Evolutionary conservation across 306 rosid genomes (phyloP), one percentile per base, ranked within the genome.

Genomic region (Arachis stenosperma): DNA sequence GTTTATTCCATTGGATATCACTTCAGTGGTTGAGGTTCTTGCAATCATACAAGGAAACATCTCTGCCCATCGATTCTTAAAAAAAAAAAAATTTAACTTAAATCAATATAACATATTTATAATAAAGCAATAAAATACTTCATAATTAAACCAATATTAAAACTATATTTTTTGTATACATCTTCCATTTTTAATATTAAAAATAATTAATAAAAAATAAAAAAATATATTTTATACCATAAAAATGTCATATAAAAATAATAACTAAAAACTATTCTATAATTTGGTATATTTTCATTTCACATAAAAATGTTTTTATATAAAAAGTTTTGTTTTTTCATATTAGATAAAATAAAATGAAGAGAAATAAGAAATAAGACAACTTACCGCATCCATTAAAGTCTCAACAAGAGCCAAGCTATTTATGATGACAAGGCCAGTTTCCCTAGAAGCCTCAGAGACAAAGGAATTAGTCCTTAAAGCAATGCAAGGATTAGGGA

Each of bases 21-120:
- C 93, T 73, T 94, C 96, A 0, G 84, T 81, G 3, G 95, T 89
- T 0, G 91, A 78, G 39, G 87, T 80, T 89, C 92, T 90, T 2
- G 98, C 97, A 55, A 94, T 81, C 78, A 94, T 14, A 47, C 92
- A 85, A 14, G 97, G 97, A 83, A 94, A 94, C 94, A 94, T 91
- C 81, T 91, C 97, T 8, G 91, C 87, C 98, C 97, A 94, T 46
- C 96, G 95, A 80, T 87, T 84, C 98, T 94, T 65, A 41, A 44
- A 0, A 4, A 30, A 65, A 12, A 66, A 36, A 42, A 12, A 7
- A 15, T 43, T 6, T n/a, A 73, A 47, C 71, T 67, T 12, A 64
- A 29, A 10, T 63, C 11, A 9, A 37, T 51, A n/a, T 4, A 1
- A 48, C 14, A 33, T 10, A 30, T 33, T 67, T 36, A 29, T 29